phyloP scores from a whole-genome alignment of 371 early-diverging fungal species.

The Ordospora colligata region DNA sequence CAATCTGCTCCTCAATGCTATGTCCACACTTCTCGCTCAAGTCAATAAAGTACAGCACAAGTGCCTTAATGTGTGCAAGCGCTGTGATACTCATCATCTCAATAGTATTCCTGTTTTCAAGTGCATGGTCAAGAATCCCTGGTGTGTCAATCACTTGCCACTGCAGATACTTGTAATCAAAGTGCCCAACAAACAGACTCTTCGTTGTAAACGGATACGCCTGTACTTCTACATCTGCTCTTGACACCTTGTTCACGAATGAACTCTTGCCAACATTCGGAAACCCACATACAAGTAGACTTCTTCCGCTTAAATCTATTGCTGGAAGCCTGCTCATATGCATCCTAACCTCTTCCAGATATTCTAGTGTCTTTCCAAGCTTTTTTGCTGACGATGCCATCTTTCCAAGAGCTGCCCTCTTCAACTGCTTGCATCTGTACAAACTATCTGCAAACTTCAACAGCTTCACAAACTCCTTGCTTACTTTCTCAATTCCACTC shows the following conservation, averaged over 20 bases:
- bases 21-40: slow-evolving; percentile 96
- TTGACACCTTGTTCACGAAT: slow-evolving; percentile 97
- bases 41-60: slow-evolving; percentile 95
- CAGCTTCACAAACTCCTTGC: slow-evolving; percentile 88
- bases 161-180: slow-evolving; percentile 97
- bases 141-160: slow-evolving; percentile 99
- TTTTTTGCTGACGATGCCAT: slow-evolving; percentile 99
- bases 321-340: slow-evolving; percentile 89
- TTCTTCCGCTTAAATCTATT: slow-evolving; percentile 96
- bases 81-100: slow-evolving; percentile 99
- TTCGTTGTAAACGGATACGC: slow-evolving; percentile 99
- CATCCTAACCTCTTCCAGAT: slow-evolving; percentile 97
- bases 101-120: slow-evolving; percentile 97
- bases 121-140: slow-evolving; percentile 95
- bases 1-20: slow-evolving; percentile 77
- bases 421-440: slow-evolving; percentile 96
- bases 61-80: slow-evolving; percentile 90
- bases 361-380: slow-evolving; percentile 88
- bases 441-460: slow-evolving; percentile 98
- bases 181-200: slow-evolving; percentile 97
- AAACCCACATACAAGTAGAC: slow-evolving; percentile 94
- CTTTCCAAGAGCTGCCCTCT: slow-evolving; percentile 90
- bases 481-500: slow-evolving; percentile 83
- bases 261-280: slow-evolving; percentile 99
- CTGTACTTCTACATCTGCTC: slow-evolving; percentile 98